phyloP scores from a whole-genome alignment of 176 grass and related monocot genomes.

The Lolium multiflorum region DNA sequence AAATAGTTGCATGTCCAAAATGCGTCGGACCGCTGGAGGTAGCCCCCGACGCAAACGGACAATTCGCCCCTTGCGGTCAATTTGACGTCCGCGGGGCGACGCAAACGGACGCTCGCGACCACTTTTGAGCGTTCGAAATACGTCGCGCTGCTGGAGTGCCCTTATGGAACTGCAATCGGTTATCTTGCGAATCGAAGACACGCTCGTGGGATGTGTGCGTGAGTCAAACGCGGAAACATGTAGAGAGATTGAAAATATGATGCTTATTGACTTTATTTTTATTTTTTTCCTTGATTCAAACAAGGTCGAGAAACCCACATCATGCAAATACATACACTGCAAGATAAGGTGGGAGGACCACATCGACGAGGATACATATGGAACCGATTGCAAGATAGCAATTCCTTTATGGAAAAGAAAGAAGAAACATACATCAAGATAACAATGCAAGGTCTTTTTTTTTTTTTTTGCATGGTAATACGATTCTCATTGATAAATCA shows the following conservation, averaged over 20 bases:
- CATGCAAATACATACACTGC: slow-evolving; percentile 20
- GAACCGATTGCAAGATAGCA: slow-evolving; percentile 51
- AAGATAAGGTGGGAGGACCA: slow-evolving; percentile 48
- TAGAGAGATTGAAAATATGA: not conserved
- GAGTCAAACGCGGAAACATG: too few species aligned
- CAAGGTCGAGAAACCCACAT: not conserved
- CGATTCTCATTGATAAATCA: too few species aligned
- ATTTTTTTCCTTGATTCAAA: slow-evolving; percentile 9
- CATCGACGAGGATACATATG: slow-evolving; percentile 44
- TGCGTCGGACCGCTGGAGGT: too few species aligned
- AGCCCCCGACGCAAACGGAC: too few species aligned
- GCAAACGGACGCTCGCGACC: too few species aligned
- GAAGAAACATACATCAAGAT: slow-evolving; percentile 40
- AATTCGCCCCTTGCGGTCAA: too few species aligned
- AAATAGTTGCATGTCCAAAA: too few species aligned
- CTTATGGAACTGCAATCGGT: not conserved
- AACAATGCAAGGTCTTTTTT: slow-evolving; percentile 34
- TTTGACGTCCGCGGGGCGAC: too few species aligned
- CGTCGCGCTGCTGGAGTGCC: too few species aligned
- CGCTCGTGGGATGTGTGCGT: not conserved
- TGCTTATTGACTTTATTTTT: too few species aligned
- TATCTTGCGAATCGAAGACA: not conserved
- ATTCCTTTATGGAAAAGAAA: slow-evolving; percentile 33
- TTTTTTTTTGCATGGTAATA: too few species aligned
- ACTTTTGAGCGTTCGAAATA: too few species aligned